Evolutionary conservation across 2,329 filamentous ascomycete species (phyloP), one percentile per base, ranked within the genome.

Genomic region (Herpotrichia juniperi): DNA sequence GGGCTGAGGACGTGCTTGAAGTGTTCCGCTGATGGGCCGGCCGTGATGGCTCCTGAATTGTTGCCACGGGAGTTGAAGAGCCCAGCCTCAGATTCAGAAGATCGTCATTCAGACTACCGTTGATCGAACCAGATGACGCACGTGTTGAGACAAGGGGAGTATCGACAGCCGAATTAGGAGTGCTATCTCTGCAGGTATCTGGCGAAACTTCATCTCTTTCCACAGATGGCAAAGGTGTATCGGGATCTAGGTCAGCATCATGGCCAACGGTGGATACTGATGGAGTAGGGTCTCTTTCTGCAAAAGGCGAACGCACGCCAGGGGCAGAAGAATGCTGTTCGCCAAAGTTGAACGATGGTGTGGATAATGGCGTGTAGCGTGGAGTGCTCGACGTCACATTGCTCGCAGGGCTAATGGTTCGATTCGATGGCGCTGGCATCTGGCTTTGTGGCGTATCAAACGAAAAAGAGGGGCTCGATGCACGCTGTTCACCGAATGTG

Each of bases 171-270:
- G 30, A 32, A 14, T 12, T 45, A 6, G 42, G 28, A 24, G 42
- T 24, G 19, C 17, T 34, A 3, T 45, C 26, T 19, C 42, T 35
- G 28, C 30, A 34, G 17, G 4, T 45, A 5, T 4, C n/a, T 8
- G 42, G 4, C 4, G 19, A 22, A 24, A 4, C 22, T 3, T 11
- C n/a, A 22, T 31, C 26, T 31, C 28, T 22, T 34, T 45, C 42
- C 30, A 45, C 42, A 2, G 42, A 45, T 16, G 42, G 42, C 16
- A 45, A 34, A 45, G 42, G 42, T 4, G 14, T 24, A n/a, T 45
- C 28, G 4, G 42, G 42, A 28, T 45, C 17, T 12, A 10, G 17
- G n/a, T 45, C 42, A n/a, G 4, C 11, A 24, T 25, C 6, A n/a
- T 14, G 16, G 11, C 19, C 5, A 24, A 40, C 10, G n/a, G 34